Base-by-base conservation (phyloP, 495 filamentous ascomycete genomes). In the Penicillium lividum region DNA sequence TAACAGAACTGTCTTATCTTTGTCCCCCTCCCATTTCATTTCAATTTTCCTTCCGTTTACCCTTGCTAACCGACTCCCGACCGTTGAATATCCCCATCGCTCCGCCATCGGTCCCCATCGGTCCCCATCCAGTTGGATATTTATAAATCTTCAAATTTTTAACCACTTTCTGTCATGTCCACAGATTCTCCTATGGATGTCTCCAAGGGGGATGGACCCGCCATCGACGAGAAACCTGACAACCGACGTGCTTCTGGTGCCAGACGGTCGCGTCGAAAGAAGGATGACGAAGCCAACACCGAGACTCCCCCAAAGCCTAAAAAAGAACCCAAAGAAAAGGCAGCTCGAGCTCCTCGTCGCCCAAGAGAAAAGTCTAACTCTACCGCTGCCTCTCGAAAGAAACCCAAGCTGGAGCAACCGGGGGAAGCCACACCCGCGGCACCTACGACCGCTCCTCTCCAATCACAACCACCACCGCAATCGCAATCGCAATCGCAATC, bases 241-340 rank as follows among this genome's bases (percentile, higher is more conserved):
- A 61, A 62, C 47, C 66, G 69, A 59, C 69, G 71, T 62, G 69
- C 64, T 34, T 73, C 71, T 27, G 64, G 54, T 42, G 49, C 62
- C 51, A 69, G 74, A 60, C 76, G 76, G 70, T 76, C 76, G 74
- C 76, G 76, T 73, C 74, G 76, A 45, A 79, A 77, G 69, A 77
- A 76, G 70, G 74, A 76, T 51, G 74, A 76, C 54, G 69, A 68
- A 1, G 52, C 50, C 25, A 13, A 61, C 51, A 68, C 64, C 49
- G 47, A 63, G 3, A 69, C 68, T 31, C 65, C 68, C 25, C 63
- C 65, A 7, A 72, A 75, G 43, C 68, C 71, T 25, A 60, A 68
- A 53, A 69, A 75, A 25, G 53, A 64, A 34, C 15, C 29, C 18
- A 74, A 68, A 54, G 68, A 69, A 40, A 72, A 68, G 58, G 68